Conservation (phyloP, 2,329 filamentous ascomycete genomes). For the Xylaria sp. region DNA sequence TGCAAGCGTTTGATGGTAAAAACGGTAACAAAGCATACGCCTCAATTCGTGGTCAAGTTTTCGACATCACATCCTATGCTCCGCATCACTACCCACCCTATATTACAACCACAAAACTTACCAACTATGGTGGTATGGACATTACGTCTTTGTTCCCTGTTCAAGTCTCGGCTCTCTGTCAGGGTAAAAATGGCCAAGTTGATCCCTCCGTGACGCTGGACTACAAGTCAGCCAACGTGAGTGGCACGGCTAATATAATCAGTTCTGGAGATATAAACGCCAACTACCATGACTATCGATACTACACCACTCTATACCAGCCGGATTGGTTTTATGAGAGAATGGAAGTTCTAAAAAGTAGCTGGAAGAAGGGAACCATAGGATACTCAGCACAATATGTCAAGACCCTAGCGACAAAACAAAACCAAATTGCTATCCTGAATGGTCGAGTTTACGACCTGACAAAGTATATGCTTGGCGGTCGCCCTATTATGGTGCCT, state of each 20-base stretch:
- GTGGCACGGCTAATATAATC: slow-evolving; percentile 72
- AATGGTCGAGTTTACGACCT: slow-evolving; percentile 87
- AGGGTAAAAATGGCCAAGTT: slow-evolving; percentile 73
- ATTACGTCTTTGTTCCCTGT: slow-evolving; percentile 91
- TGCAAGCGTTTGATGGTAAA: slow-evolving; percentile 79
- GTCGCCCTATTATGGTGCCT: slow-evolving; percentile 70
- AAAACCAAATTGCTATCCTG: slow-evolving; percentile 79
- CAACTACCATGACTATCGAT: slow-evolving; percentile 92
- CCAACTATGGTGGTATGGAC: slow-evolving; percentile 87
- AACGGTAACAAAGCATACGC: slow-evolving; percentile 72
- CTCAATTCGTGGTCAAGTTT: slow-evolving; percentile 88
- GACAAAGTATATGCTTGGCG: slow-evolving; percentile 82
- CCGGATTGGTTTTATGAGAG: slow-evolving; percentile 94
- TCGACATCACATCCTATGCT: slow-evolving; percentile 79
- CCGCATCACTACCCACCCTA: slow-evolving; percentile 80
- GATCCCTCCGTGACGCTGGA: slow-evolving; percentile 83
- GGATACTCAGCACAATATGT: slow-evolving; percentile 86
- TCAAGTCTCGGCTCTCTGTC: slow-evolving; percentile 91
- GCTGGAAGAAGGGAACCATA: slow-evolving; percentile 86
- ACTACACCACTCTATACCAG: slow-evolving; percentile 81
- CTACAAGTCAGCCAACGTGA: slow-evolving; percentile 81
- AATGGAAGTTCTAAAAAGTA: slow-evolving; percentile 78
- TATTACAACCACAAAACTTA: slow-evolving; percentile 69
- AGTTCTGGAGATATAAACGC: slow-evolving; percentile 76
- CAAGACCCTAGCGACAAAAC: slow-evolving; percentile 70